Base-by-base conservation (phyloP, 2,329 filamentous ascomycete genomes). In the Tolypocladium pustulatum region DNA sequence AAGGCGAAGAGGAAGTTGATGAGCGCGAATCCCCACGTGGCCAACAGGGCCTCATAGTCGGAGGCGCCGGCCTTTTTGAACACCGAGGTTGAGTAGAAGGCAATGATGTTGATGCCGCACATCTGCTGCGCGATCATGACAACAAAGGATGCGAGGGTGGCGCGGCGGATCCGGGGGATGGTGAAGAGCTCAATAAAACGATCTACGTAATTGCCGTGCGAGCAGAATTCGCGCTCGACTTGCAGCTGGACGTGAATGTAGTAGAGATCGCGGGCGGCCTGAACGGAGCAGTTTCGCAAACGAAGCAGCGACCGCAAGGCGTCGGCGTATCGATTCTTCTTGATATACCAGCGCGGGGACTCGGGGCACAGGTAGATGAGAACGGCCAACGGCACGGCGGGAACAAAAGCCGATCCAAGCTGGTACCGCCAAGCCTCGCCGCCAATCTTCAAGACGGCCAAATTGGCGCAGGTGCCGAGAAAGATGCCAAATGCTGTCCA, bases 41-140 rank as follows among this genome's bases (percentile, higher is more conserved):
- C 81, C 22, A 83, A 70, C n/a, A 86, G 76, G 64, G 88, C 84
- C 38, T 80, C 73, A 54, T 80, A 80, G 1, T 77, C 70, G 49
- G 60, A 71, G 40, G 83, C 82, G 5, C 85, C 85, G 2, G 86
- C 81, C 1, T 86, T 69, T 37, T 70, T 65, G 65, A 86, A 86
- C 20, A 86, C 76, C 6, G 84, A 86, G 0, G 84, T 85, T 0
- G 83, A 87, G 71, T 91, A 91, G 70, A 91, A 91, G 0, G 87
- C 85, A 58, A 91, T 87, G 59, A 90, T 88, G 68, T 90, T 89
- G 70, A 88, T 81, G 56, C 73, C 81, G 65, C 85, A 88, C 81
- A 88, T 85, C 70, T 89, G 85, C 70, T 89, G 86, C 0, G 84
- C 85, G 65, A 89, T 85, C 90, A 95, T 95, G 64, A 93, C 89